Evolutionary conservation across 805 yeast species (phyloP), one percentile per base, ranked within the genome.

Genomic region (Wickerhamiella azyma): DNA sequence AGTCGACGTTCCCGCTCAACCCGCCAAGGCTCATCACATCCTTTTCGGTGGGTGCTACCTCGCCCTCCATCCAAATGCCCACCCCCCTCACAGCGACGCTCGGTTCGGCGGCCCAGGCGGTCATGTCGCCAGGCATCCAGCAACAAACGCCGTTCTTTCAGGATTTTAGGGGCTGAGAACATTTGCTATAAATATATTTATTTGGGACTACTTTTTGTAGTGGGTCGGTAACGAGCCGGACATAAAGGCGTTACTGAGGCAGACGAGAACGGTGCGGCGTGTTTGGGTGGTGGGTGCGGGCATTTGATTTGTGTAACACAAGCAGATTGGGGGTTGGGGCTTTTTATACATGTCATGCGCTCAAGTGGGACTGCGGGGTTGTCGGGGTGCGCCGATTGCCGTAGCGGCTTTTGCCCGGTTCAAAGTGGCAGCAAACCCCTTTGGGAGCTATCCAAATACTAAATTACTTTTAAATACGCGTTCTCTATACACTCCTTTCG

Each of bases 21-120:
- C 33, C 33, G 14, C 33, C 33, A 3, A 11, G 16, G 16, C 3
- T 30, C 16, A 16, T 10, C 16, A 2, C 33, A 13, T 13, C 14
- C n/a, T n/a, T 30, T 8, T 7, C 8, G 16, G 3, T 2, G 30
- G 48, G 30, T 19, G 43, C 26, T 18, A 33, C 26, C 40, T 45
- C 52, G 11, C 50, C 52, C 13, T 36, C 37, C 41, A 29, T 37
- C 38, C 39, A 50, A 32, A 32, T 61, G 9, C 62, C 69, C 7
- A 65, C 69, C 1, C 69, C 69, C 2, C 53, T 65, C 21, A 60
- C 64, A 2, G 69, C 69, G 1, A 62, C 62, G 2, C 54, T 65
- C 16, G 69, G 69, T 1, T 58, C 66, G 0, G 69, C 69, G 2
- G 68, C 67, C 6, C 62, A 63, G 46, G 66, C 65, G 2, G 61